These are phyloP conservation scores for Amanita brunnescens DNA, from an alignment of 768 basidiomycete species.

Conservation along the genomic window DNA sequence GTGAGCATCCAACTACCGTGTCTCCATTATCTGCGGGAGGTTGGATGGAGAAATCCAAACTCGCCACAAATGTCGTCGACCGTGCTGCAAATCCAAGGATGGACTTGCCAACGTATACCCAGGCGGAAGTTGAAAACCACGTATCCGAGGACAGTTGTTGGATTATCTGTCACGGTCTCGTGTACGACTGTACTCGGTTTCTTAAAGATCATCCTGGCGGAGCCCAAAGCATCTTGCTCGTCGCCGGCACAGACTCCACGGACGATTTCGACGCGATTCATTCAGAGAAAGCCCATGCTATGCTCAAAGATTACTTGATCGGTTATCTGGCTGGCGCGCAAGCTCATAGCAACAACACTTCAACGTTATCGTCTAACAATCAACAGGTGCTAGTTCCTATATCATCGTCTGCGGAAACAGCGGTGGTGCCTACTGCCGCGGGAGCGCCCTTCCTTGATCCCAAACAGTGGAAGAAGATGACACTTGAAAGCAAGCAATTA, in stretches of 20 bases:
- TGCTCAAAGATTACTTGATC: conserved; percentile 44
- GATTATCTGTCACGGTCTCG: conserved; percentile 13
- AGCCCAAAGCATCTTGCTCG: conserved; percentile 41
- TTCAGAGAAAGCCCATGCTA: conserved; percentile 37
- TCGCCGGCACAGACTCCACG: conserved; percentile 51
- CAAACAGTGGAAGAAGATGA: conserved; percentile 40
- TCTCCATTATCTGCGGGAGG: conserved; percentile 33
- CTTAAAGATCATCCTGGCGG: conserved; percentile 54
- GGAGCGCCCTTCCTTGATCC: conserved; percentile 26
- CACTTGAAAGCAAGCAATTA: conserved; percentile 25
- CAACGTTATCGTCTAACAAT: neutral
- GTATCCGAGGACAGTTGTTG: neutral
- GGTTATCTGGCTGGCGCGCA: conserved; percentile 31
- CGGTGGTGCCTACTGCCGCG: no score
- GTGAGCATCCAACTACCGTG: conserved; percentile 33
- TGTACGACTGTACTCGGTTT: conserved; percentile 44
- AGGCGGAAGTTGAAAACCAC: neutral
- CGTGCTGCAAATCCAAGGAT: neutral
- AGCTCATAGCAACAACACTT: neutral
- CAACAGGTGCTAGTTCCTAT: no score
- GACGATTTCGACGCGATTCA: conserved; percentile 62
- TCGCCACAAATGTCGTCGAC: neutral
- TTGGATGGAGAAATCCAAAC: conserved; percentile 57
- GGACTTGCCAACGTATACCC: neutral
- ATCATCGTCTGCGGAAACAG: no score